Evolutionary conservation across 2,329 filamentous ascomycete species (phyloP).

Genomic region (Piedraia hortae): DNA sequence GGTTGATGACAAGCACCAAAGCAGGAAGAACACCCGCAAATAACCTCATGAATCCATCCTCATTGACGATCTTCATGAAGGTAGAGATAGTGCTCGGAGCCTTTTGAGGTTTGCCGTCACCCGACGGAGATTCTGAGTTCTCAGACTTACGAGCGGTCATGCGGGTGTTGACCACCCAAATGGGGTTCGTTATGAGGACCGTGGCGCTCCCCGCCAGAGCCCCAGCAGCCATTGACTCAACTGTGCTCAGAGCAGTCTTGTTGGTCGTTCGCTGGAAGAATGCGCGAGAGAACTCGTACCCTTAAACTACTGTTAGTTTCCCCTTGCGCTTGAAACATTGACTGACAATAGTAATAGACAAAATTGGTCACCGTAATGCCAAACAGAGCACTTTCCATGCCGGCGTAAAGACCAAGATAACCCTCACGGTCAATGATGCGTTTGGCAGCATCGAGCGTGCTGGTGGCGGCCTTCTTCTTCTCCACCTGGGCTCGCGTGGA

Average conservation of each 20-base stretch:
- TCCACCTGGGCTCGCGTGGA: conserved; percentile 95
- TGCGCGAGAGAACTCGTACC: conserved; percentile 87
- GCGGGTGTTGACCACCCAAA: conserved; percentile 96
- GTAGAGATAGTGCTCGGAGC: conserved; percentile 53
- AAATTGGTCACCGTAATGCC: conserved; percentile 98
- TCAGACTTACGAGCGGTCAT: conserved; percentile 74
- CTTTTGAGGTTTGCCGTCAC: conserved; percentile 14
- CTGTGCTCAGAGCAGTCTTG: conserved; percentile 56
- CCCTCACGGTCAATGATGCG: conserved; percentile 83
- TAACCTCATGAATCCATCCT: conserved; percentile 62
- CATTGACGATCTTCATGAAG: conserved; percentile 47
- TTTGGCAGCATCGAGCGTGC: conserved; percentile 56
- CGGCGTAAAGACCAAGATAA: conserved; percentile 65
- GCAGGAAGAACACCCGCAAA: conserved; percentile 86
- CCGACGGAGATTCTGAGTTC: conserved; percentile 14
- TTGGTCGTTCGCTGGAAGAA: conserved; percentile 57
- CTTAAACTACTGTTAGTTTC: conserved; percentile 12
- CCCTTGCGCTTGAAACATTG: too few relatives aligned
- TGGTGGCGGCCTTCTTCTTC: conserved; percentile 69
- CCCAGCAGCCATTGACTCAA: conserved; percentile 86
- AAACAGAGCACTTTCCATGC: conserved; percentile 79
- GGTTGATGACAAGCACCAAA: conserved; percentile 85
- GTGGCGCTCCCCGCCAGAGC: conserved; percentile 83
- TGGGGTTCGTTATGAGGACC: conserved; percentile 88
- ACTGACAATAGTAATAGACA: conserved; percentile 84